These are phyloP conservation scores for Clonostachys solani DNA, from an alignment of 2,329 filamentous ascomycete genomes.

Conservation along the genomic window DNA sequence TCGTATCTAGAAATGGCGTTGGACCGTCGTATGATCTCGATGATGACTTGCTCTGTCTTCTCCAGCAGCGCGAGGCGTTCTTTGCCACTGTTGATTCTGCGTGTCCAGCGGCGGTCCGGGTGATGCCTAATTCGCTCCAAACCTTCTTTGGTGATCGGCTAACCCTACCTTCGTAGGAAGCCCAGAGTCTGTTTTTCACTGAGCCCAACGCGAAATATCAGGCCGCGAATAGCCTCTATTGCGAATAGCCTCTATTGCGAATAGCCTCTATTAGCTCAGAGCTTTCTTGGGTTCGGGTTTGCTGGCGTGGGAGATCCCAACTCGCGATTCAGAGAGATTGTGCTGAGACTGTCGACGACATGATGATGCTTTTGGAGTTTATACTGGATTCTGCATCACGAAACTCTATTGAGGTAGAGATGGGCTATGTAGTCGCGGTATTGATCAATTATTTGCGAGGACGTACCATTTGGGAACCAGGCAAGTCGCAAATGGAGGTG, in stretches of 20 bases:
- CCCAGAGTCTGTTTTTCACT: slow-evolving; percentile 3
- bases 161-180: slow-evolving; percentile 2
- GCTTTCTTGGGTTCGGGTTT: slow-evolving; percentile 4
- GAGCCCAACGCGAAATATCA: slow-evolving; percentile 1
- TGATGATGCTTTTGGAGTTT: slow-evolving; percentile 4
- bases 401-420: slow-evolving; percentile 1
- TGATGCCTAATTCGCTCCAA: slow-evolving; percentile 2
- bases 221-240: slow-evolving; percentile 2
- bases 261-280: slow-evolving; percentile 4
- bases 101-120: slow-evolving; percentile 1
- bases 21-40: slow-evolving; percentile 3
- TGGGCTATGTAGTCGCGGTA: slow-evolving; percentile 2
- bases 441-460: slow-evolving; percentile 2
- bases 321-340: not conserved
- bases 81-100: slow-evolving; percentile 1
- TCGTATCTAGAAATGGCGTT: slow-evolving; percentile 2
- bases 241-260: no score
- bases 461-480: not conserved
- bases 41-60: slow-evolving; percentile 5
- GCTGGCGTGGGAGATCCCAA: slow-evolving; percentile 2
- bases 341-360: not conserved
- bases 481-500: not conserved
- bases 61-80: slow-evolving; percentile 3
- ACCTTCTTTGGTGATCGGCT: slow-evolving; percentile 3
- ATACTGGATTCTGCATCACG: slow-evolving; percentile 3